These are phyloP conservation scores for Sherardia arvensis DNA, from an alignment of 257 asterid species.

Conservation along the genomic window DNA sequence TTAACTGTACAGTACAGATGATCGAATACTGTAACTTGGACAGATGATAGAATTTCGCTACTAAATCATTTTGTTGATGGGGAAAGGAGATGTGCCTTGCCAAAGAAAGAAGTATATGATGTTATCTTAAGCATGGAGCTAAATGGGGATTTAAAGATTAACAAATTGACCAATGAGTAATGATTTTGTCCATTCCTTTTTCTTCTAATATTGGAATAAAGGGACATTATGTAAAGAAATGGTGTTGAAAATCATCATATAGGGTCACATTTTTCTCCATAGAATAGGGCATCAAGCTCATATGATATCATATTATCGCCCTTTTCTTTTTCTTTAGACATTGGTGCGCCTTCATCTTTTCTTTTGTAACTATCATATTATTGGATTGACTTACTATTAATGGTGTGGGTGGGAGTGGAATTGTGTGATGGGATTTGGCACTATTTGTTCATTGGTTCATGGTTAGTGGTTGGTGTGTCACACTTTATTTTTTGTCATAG, in stretches of 20 bases:
- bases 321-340: not conserved
- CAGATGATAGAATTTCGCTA: no score
- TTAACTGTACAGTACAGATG: no score
- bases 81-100: not conserved
- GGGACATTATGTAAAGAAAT: conserved; percentile 17
- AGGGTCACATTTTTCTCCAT: conserved; percentile 13
- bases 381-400: not conserved
- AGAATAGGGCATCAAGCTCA: conserved; percentile 24
- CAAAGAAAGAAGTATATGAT: not conserved
- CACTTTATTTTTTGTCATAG: not conserved
- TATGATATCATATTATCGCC: not conserved
- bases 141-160: conserved; percentile 2
- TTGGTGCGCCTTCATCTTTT: not conserved
- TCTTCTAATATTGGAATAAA: conserved; percentile 8
- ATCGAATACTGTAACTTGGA: no score
- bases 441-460: not conserved
- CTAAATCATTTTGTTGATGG: not conserved
- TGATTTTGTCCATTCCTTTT: conserved; percentile 16
- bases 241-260: conserved; percentile 13
- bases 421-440: not conserved
- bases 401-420: not conserved
- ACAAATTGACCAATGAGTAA: conserved; percentile 2
- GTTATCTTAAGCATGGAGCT: not conserved
- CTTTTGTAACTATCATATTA: not conserved
- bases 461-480: not conserved